A percentile compares a stretch with the other conserved stretches of the same genome.
phyloP scores from a whole-genome alignment of 208 protist genomes.

The Tritrichomonas musculus region DNA sequence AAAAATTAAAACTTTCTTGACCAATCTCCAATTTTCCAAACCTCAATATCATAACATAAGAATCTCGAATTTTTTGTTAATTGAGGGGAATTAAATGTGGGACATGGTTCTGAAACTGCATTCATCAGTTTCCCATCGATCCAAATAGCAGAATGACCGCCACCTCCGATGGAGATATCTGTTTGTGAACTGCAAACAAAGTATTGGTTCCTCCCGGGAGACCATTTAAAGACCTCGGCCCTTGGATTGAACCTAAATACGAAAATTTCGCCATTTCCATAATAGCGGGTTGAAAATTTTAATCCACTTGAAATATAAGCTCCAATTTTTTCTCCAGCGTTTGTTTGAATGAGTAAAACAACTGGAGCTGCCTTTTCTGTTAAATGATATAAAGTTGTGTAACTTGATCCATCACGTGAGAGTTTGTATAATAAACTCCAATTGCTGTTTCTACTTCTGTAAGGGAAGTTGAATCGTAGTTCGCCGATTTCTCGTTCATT shows the following conservation, averaged over 20 bases:
- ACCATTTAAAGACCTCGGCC: too few species aligned
- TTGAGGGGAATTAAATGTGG: background rate
- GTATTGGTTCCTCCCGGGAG: background rate
- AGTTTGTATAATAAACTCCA: background rate
- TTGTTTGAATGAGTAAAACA: background rate
- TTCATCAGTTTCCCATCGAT: background rate
- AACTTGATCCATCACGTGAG: background rate
- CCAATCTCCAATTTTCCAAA: background rate
- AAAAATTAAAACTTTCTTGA: too few species aligned
- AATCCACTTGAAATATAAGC: background rate
- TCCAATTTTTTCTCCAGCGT: background rate
- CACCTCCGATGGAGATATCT: background rate
- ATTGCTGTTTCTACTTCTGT: background rate
- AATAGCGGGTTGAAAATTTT: background rate
- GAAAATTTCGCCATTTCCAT: background rate
- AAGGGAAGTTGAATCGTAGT: background rate
- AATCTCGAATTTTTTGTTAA: background rate
- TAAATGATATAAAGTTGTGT: background rate
- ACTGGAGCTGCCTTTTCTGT: background rate
- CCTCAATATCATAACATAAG: background rate
- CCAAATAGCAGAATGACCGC: constrained; percentile 14
- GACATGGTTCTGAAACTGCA: background rate
- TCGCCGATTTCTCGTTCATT: background rate
- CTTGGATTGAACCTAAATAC: background rate
- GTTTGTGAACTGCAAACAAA: background rate